Evolutionary conservation across 2,329 filamentous ascomycete genomes (phyloP), one percentile per base, ranked within the genome.

Genomic region (Colletotrichum costaricense): DNA sequence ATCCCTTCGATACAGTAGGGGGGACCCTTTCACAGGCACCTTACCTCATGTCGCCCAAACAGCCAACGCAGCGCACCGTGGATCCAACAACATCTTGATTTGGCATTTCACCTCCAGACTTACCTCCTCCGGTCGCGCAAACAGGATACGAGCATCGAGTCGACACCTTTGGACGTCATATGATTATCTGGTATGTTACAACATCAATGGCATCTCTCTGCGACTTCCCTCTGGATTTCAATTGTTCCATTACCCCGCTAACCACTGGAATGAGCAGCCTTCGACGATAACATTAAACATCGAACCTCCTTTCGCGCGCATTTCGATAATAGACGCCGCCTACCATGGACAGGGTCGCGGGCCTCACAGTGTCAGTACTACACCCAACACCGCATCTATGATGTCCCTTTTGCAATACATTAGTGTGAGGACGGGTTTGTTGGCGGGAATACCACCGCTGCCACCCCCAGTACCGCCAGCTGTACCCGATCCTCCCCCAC

Each of bases 171-270:
- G 42, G 46, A 71, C 49, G 67, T 63, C 71, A 71, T 56, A 35
- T 60, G 19, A 6, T 19, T 63, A 28, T n/a, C 55, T 72, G 67
- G 72, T 68, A 68, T 56, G 63, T 33, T 24, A 22, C 24, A 19
- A 55, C n/a, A n/a, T 24, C 49, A 55, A 28, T n/a, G 4, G 19
- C 46, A 62, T 62, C 60, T 24, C 55, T 64, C 63, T 38, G 56
- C 54, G 54, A 30, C 24, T 46, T 7, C 28, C 57, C 38, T 63
- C 24, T 26, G 57, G 46, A 58, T 46, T 72, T 58, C 69, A 59
- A 54, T n/a, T 74, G 68, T 72, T 60, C 69, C 75, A 83, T 84
- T 82, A 81, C 82, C 82, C 81, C 80, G 82, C 83, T 84, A 83
- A 84, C 82, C 75, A 67, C 73, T 82, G 82, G 83, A 84, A 84